These are phyloP conservation scores for Chaetomiaceae sp. DNA, from an alignment of 2,329 filamentous ascomycete species.

Conservation along the genomic window DNA sequence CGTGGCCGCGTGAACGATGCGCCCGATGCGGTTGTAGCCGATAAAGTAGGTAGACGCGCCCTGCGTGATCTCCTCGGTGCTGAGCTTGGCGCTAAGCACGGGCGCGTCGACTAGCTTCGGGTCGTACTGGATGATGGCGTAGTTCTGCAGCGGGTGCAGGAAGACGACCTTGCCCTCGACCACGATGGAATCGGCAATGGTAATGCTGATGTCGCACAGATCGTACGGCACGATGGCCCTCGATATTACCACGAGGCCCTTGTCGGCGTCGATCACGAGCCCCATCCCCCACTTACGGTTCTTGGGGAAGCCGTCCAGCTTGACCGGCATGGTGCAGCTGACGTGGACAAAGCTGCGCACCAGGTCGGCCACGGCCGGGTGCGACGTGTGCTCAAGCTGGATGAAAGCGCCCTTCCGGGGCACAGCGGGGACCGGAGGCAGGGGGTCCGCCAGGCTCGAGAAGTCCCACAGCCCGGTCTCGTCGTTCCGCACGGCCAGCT, in stretches of 20 bases:
- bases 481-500: constrained; percentile 86
- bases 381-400: constrained; percentile 78
- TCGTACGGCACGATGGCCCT: constrained; percentile 93
- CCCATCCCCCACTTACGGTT: constrained; percentile 93
- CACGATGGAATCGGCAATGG: constrained; percentile 93
- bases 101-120: constrained; percentile 88
- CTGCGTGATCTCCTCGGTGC: constrained; percentile 77
- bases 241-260: constrained; percentile 90
- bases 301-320: constrained; percentile 95
- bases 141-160: constrained; percentile 94
- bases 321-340: constrained; percentile 86
- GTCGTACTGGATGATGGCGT: constrained; percentile 92
- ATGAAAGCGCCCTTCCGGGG: constrained; percentile 84
- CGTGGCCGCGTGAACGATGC: constrained; percentile 89
- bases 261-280: constrained; percentile 92
- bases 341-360: constrained; percentile 94
- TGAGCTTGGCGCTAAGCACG: constrained; percentile 81
- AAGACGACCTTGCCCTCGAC: constrained; percentile 93
- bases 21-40: constrained; percentile 93
- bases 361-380: constrained; percentile 86
- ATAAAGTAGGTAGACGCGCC: constrained; percentile 94
- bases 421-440: constrained; percentile 66
- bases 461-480: constrained; percentile 92
- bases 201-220: constrained; percentile 91
- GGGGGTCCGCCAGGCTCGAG: constrained; percentile 70